These are phyloP conservation scores for Pichia sp. DNA, from an alignment of 1,139 yeast species.

Conservation along the genomic window DNA sequence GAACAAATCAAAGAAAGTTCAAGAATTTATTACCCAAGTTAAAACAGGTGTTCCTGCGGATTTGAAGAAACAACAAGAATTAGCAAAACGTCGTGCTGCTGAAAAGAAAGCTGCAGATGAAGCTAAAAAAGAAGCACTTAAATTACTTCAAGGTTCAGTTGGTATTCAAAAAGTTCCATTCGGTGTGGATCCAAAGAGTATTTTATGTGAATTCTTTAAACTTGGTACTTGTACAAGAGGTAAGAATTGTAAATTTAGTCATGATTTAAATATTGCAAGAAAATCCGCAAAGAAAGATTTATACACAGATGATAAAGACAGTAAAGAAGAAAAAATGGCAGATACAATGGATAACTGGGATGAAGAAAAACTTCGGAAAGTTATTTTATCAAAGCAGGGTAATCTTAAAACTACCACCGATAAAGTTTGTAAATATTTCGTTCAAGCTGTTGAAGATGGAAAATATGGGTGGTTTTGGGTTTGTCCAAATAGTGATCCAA, in stretches of 20 bases:
- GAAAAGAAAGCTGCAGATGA: constrained; percentile 90
- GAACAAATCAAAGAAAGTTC: constrained; percentile 89
- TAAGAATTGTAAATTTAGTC: constrained; percentile 85
- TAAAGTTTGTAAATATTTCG: constrained; percentile 86
- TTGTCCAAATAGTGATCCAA: constrained; percentile 86
- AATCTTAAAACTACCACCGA: constrained; percentile 93
- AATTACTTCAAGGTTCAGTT: constrained; percentile 58
- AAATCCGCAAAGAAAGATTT: constrained; percentile 87
- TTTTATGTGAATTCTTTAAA: constrained; percentile 85
- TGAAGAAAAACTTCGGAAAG: constrained; percentile 85
- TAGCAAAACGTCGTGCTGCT: constrained; percentile 65
- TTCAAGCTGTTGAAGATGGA: constrained; percentile 95
- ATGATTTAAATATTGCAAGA: constrained; percentile 80
- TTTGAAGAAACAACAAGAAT: constrained; percentile 70
- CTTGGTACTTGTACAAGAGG: constrained; percentile 91
- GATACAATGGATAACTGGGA: constrained; percentile 98
- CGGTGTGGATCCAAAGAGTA: constrained; percentile 96
- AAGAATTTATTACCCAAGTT: constrained; percentile 75
- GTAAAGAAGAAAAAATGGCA: constrained; percentile 42
- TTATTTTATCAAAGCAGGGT: constrained; percentile 87
- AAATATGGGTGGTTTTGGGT: constrained; percentile 99
- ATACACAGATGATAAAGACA: constrained; percentile 76
- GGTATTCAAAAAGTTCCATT: constrained; percentile 86
- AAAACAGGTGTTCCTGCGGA: constrained; percentile 55
- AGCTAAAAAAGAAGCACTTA: constrained; percentile 82